These are phyloP conservation scores for Helenozyma rhizophorensis DNA, from an alignment of 805 yeast species.

Conservation along the genomic window DNA sequence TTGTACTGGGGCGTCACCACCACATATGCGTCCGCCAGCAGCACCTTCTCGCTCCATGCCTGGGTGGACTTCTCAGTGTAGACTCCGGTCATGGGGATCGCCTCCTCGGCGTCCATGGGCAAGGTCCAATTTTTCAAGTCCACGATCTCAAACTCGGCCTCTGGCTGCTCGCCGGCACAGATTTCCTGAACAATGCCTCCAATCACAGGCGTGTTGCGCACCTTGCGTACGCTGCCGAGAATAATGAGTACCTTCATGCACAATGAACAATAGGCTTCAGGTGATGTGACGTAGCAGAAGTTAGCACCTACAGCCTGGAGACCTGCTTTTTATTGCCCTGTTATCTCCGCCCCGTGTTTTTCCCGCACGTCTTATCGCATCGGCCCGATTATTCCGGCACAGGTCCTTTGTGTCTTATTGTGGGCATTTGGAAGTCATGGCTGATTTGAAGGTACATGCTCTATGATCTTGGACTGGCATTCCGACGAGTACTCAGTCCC, in stretches of 20 bases:
- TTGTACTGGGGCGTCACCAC: constrained; percentile 37
- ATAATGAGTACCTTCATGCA: background rate
- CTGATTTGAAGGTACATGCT: no score
- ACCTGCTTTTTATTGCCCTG: no score
- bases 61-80: constrained; percentile 21
- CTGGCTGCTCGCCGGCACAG: background rate
- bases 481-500: no score
- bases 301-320: no score
- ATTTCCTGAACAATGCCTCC: background rate
- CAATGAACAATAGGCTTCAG: no score
- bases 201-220: background rate
- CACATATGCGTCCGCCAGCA: constrained; percentile 21
- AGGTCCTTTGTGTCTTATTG: no score
- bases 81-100: constrained; percentile 3
- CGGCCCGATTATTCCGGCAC: no score
- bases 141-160: background rate
- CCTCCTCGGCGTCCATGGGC: constrained; percentile 26
- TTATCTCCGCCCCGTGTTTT: no score
- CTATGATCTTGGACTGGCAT: no score
- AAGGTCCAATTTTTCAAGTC: constrained; percentile 16
- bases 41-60: constrained; percentile 23
- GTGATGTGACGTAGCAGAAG: no score
- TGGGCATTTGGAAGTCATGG: no score
- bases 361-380: no score
- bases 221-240: background rate